phyloP scores from a whole-genome alignment of 345 rosid genomes.

The Camelina laxa region DNA sequence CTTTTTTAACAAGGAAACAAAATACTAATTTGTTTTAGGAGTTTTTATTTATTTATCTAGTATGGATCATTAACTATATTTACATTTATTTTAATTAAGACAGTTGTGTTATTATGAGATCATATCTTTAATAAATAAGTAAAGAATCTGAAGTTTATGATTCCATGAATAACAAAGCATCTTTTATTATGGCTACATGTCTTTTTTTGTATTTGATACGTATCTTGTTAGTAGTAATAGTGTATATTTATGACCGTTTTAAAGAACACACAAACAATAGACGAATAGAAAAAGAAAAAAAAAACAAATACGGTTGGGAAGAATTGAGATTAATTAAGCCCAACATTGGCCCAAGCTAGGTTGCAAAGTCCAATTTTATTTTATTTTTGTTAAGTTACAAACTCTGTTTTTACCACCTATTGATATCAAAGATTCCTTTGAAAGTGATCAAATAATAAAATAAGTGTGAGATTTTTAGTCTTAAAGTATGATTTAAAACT shows the following conservation, averaged over 20 bases:
- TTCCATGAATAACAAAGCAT: not conserved
- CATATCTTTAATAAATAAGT: not conserved
- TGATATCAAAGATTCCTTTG: conserved; percentile 14
- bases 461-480: not conserved
- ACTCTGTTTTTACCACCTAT: not conserved
- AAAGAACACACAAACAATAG: not conserved
- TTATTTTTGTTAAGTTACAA: not conserved
- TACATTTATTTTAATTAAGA: not conserved
- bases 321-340: conserved; percentile 12
- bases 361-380: not conserved
- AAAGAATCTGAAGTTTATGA: conserved; percentile 1
- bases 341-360: conserved; percentile 35
- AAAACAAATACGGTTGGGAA: not conserved
- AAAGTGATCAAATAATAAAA: conserved; percentile 15
- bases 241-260: conserved; percentile 8
- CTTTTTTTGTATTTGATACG: conserved; percentile 22
- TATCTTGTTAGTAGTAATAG: not conserved
- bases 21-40: not conserved
- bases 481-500: not conserved
- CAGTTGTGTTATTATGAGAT: conserved; percentile 12
- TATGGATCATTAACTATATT: conserved; percentile 17
- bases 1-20: conserved; percentile 18
- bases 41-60: conserved; percentile 26
- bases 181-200: conserved; percentile 18
- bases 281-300: too few relatives aligned